A percentile compares a stretch with the other conserved stretches of the same genome.
Conservation (phyloP, 768 basidiomycete species). For the Mycena amicta region DNA sequence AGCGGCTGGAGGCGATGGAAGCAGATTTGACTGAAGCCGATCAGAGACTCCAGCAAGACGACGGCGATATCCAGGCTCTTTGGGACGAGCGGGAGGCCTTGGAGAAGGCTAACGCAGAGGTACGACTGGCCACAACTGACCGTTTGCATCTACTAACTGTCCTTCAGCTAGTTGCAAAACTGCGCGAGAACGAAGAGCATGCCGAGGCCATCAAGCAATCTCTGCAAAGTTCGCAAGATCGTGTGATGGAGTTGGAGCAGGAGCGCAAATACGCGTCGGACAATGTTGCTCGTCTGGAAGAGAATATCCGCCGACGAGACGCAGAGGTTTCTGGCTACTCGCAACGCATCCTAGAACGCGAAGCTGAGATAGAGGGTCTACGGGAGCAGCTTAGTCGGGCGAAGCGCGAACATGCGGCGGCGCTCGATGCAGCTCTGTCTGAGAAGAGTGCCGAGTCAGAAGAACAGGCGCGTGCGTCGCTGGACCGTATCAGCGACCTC, state of each 20-base stretch:
- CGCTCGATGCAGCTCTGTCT: constrained; percentile 51
- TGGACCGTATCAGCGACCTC: constrained; percentile 52
- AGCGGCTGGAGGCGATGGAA: constrained; percentile 49
- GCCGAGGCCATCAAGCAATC: constrained; percentile 47
- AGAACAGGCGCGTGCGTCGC: constrained; percentile 47
- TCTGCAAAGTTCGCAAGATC: constrained; percentile 57
- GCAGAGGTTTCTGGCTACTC: constrained; percentile 53
- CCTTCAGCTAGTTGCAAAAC: constrained; percentile 52
- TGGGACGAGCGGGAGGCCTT: constrained; percentile 54
- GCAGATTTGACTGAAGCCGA: constrained; percentile 59
- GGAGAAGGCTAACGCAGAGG: constrained; percentile 60
- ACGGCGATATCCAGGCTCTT: constrained; percentile 55
- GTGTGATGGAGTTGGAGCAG: constrained; percentile 51
- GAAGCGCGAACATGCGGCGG: constrained; percentile 56
- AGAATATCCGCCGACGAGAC: constrained; percentile 58
- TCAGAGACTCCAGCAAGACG: constrained; percentile 56
- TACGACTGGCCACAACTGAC: too few relatives aligned
- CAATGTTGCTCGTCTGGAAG: constrained; percentile 56
- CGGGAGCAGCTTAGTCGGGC: constrained; percentile 57
- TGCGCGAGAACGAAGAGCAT: constrained; percentile 56
- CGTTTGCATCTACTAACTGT: neutral
- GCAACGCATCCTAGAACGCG: constrained; percentile 47
- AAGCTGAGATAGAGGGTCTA: constrained; percentile 54
- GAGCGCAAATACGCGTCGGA: constrained; percentile 61
- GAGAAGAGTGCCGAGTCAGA: constrained; percentile 60